phyloP scores from a whole-genome alignment of 805 yeast genomes.

The Saturnispora galanensis region DNA sequence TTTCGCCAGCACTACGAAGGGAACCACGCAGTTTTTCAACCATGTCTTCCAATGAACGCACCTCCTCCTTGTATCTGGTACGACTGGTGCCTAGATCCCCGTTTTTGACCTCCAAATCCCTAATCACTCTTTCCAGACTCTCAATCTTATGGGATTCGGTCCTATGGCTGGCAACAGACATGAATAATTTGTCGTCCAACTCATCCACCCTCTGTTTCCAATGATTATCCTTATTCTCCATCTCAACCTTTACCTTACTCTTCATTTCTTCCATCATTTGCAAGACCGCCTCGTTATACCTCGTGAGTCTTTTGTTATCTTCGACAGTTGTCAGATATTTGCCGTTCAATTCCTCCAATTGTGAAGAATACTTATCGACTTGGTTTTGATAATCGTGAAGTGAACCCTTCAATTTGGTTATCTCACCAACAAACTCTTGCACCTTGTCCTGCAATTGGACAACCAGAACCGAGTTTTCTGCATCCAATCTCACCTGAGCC shows the following conservation, averaged over 20 bases:
- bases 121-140: slow-evolving; percentile 41
- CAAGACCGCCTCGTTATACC: slow-evolving; percentile 42
- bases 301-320: slow-evolving; percentile 57
- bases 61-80: slow-evolving; percentile 48
- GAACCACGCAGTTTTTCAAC: slow-evolving; percentile 36
- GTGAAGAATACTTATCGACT: slow-evolving; percentile 14
- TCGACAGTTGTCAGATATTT: slow-evolving; percentile 49
- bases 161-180: slow-evolving; percentile 37
- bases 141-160: slow-evolving; percentile 44
- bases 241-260: slow-evolving; percentile 41
- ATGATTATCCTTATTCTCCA: slow-evolving; percentile 37
- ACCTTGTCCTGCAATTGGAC: slow-evolving; percentile 28
- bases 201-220: slow-evolving; percentile 51
- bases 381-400: slow-evolving; percentile 18
- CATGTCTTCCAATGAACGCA: slow-evolving; percentile 43
- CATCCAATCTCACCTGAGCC: slow-evolving; percentile 24
- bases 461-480: slow-evolving; percentile 23
- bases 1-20: slow-evolving; percentile 33
- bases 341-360: slow-evolving; percentile 33
- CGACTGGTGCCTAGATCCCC: slow-evolving; percentile 43
- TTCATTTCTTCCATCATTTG: slow-evolving; percentile 37
- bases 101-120: slow-evolving; percentile 42
- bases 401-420: slow-evolving; percentile 24
- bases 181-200: slow-evolving; percentile 41
- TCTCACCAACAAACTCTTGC: slow-evolving; percentile 25